Conservation (phyloP, 2,329 filamentous ascomycete species). For the Pseudogymnoascus pannorum region DNA sequence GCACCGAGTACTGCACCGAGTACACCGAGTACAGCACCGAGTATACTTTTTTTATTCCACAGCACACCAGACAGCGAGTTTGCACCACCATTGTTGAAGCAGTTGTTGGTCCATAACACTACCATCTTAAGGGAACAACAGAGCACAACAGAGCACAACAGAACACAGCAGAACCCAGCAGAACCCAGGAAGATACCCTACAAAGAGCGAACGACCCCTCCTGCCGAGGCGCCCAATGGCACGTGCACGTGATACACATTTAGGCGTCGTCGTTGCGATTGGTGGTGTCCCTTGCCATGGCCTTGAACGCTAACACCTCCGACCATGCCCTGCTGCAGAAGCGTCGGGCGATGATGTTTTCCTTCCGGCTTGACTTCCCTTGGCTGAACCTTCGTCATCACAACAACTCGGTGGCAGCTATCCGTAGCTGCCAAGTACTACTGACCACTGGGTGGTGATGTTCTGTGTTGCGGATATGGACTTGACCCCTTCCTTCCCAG, state of each 20-base stretch:
- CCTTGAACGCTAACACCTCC: background rate
- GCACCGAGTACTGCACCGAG: too few relatives aligned
- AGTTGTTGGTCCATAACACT: background rate
- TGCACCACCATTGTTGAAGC: background rate
- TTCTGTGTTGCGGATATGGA: background rate
- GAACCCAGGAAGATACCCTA: background rate
- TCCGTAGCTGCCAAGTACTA: background rate
- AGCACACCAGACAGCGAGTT: background rate
- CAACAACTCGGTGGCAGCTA: background rate
- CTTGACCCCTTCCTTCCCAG: background rate
- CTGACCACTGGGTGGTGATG: background rate
- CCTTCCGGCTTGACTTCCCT: slow-evolving; percentile 1
- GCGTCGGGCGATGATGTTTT: slow-evolving; percentile 3
- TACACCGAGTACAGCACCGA: background rate
- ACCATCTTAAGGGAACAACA: background rate
- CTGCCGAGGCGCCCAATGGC: background rate
- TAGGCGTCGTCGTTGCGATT: background rate
- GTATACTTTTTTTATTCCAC: background rate
- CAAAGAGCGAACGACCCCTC: background rate
- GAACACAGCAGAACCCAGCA: background rate
- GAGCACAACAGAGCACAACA: background rate
- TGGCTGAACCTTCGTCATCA: background rate
- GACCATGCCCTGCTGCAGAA: background rate
- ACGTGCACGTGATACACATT: background rate
- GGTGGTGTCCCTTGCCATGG: background rate